phyloP scores from a whole-genome alignment of 306 rosid genomes.

The Inga leiocalycina region DNA sequence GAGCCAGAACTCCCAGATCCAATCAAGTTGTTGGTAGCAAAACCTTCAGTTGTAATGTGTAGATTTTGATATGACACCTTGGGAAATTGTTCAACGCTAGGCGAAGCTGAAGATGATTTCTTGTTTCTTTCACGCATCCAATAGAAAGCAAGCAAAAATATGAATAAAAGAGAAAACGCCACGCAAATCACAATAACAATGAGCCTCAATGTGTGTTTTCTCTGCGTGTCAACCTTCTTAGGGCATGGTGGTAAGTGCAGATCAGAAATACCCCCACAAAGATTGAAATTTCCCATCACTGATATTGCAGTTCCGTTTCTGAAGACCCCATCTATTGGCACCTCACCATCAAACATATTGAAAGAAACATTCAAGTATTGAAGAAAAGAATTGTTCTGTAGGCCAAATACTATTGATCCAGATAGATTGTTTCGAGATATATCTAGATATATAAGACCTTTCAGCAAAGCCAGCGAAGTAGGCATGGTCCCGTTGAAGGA shows the following conservation, averaged over 20 bases:
- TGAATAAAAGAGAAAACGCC: neutral
- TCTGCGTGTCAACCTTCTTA: neutral
- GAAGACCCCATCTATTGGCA: neutral
- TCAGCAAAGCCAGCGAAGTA: neutral
- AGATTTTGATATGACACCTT: too few relatives aligned
- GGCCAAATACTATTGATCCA: neutral
- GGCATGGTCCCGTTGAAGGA: neutral
- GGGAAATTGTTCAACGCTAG: neutral
- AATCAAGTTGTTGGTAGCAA: too few relatives aligned
- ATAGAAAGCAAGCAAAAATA: neutral
- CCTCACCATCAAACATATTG: neutral
- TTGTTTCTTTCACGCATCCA: neutral
- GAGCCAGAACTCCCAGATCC: too few relatives aligned
- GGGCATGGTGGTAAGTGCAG: neutral
- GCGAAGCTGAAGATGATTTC: neutral
- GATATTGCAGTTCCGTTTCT: neutral
- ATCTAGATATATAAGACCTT: neutral
- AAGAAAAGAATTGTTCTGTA: neutral
- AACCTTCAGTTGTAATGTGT: too few relatives aligned
- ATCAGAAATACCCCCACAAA: neutral
- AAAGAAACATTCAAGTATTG: neutral
- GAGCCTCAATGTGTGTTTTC: neutral
- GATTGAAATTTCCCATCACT: neutral
- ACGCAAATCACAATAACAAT: neutral
- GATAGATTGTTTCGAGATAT: neutral